These are phyloP conservation scores for Paraconiothyrium brasiliense DNA, from an alignment of 2,329 filamentous ascomycete genomes.

Conservation along the genomic window DNA sequence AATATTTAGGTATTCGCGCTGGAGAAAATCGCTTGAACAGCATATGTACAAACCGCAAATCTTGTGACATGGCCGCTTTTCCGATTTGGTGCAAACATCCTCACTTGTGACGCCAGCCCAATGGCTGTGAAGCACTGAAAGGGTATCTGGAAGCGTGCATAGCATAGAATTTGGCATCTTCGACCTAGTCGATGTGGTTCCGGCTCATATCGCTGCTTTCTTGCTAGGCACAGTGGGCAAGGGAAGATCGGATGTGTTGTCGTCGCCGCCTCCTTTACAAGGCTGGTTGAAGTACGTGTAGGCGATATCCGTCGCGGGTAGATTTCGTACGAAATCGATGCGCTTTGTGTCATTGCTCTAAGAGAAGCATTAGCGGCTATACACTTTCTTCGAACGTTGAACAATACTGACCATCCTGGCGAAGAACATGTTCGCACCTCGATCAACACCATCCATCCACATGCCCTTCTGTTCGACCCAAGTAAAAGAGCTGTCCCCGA, in stretches of 20 bases:
- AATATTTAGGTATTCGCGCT: no score
- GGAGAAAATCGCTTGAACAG: no score
- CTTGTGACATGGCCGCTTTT: no score
- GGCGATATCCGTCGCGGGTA: slow-evolving; percentile 9
- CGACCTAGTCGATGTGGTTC: not conserved
- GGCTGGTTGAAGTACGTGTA: slow-evolving; percentile 12
- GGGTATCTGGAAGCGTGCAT: no score
- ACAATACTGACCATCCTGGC: slow-evolving; percentile 14
- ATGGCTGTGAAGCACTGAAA: no score
- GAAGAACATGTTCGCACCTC: slow-evolving; percentile 25
- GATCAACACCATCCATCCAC: slow-evolving; percentile 15
- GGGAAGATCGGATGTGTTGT: slow-evolving; percentile 2
- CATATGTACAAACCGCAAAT: no score
- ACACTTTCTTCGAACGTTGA: not conserved
- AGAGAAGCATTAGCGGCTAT: not conserved
- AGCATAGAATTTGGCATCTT: not conserved
- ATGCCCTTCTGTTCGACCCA: slow-evolving; percentile 16
- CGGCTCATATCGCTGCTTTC: not conserved
- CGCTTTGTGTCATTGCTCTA: slow-evolving; percentile 8
- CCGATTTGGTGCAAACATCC: no score
- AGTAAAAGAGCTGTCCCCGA: slow-evolving; percentile 14
- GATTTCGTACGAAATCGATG: slow-evolving; percentile 10
- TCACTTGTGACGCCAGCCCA: no score
- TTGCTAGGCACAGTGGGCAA: not conserved
- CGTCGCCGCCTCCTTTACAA: slow-evolving; percentile 11